phyloP scores from a whole-genome alignment of 2,329 filamentous ascomycete species.

The Exophiala viscosa region DNA sequence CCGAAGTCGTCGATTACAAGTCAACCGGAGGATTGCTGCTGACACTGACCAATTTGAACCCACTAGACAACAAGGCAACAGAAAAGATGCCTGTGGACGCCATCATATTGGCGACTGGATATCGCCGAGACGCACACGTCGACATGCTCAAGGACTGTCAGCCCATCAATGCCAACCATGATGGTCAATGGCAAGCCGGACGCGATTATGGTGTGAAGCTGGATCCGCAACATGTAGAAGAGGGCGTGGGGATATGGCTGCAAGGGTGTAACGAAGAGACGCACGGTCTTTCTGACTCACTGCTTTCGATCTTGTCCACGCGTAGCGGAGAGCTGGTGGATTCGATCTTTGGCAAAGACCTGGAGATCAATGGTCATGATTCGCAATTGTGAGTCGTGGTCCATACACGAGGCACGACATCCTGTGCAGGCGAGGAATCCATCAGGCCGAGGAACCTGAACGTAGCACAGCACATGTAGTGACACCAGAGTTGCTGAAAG shows the following conservation, averaged over 20 bases:
- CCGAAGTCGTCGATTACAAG: constrained; percentile 55
- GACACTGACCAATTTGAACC: constrained; percentile 52
- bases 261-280: constrained; percentile 92
- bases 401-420: no score
- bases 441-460: neutral
- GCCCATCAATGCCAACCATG: constrained; percentile 38
- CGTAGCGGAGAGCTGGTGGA: constrained; percentile 74
- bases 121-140: constrained; percentile 73
- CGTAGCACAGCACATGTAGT: neutral
- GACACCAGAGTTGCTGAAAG: no score
- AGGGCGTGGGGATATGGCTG: constrained; percentile 77
- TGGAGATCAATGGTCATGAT: constrained; percentile 11
- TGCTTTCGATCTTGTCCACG: constrained; percentile 73
- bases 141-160: constrained; percentile 58
- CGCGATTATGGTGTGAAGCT: constrained; percentile 79
- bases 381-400: neutral
- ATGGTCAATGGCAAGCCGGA: constrained; percentile 61
- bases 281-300: constrained; percentile 80
- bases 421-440: no score
- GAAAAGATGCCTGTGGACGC: constrained; percentile 73
- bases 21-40: constrained; percentile 54
- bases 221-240: constrained; percentile 62
- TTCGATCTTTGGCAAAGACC: constrained; percentile 60
- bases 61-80: constrained; percentile 36
- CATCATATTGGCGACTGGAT: constrained; percentile 84